phyloP scores from a whole-genome alignment of 768 basidiomycete genomes.

The Hygrocybe coccinea region DNA sequence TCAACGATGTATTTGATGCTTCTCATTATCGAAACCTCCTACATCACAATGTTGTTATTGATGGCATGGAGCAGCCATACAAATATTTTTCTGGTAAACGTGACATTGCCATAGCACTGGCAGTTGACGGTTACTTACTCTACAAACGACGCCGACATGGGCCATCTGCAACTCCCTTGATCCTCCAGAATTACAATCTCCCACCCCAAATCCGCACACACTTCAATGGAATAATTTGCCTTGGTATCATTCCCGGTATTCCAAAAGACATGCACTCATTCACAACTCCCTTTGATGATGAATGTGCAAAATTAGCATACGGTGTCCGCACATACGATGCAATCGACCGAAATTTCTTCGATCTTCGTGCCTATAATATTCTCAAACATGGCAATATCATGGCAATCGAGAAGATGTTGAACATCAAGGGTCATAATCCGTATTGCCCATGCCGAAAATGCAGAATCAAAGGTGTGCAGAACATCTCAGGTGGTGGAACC shows the following conservation, averaged over 20 bases:
- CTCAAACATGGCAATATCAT: conserved; percentile 3
- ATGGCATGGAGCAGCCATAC: conserved; percentile 19
- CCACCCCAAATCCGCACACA: conserved; percentile 34
- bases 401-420: conserved; percentile 1
- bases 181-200: conserved; percentile 41
- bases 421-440: conserved; percentile 37
- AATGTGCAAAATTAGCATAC: conserved; percentile 28
- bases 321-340: conserved; percentile 37
- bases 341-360: conserved; percentile 20
- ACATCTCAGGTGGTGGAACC: conserved; percentile 6
- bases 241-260: conserved; percentile 41
- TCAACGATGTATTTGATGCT: conserved; percentile 35
- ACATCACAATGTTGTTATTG: conserved; percentile 18
- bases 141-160: conserved; percentile 25
- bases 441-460: conserved; percentile 21
- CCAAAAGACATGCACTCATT: conserved; percentile 39
- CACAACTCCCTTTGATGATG: conserved; percentile 31
- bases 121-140: conserved; percentile 34
- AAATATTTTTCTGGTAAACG: conserved; percentile 29
- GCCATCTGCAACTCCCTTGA: conserved; percentile 34
- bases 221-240: conserved; percentile 27
- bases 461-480: conserved; percentile 22
- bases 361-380: conserved; percentile 29
- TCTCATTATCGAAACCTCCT: conserved; percentile 23
- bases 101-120: conserved; percentile 39